Evolutionary conservation across 2,329 filamentous ascomycete genomes (phyloP).

Genomic region (Laburnicola sp.): DNA sequence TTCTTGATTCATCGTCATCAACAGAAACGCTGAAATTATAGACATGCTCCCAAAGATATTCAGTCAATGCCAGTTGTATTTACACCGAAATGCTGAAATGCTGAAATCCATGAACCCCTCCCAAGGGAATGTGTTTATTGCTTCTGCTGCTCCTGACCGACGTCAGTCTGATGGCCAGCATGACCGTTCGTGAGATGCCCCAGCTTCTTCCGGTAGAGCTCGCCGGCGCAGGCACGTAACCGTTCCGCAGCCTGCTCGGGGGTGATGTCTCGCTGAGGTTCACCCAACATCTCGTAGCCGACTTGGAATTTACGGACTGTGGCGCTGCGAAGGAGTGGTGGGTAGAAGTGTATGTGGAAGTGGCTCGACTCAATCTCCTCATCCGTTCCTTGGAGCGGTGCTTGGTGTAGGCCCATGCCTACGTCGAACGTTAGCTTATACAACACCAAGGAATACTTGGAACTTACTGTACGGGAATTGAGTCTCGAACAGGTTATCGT

Average conservation of each 20-base stretch:
- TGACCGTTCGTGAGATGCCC: constrained; percentile 12
- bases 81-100: constrained; percentile 3
- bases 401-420: constrained; percentile 94
- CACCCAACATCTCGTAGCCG: constrained; percentile 93
- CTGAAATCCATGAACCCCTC: neutral
- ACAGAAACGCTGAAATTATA: too few species aligned
- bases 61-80: constrained; percentile 5
- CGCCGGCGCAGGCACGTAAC: constrained; percentile 74
- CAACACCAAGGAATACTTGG: too few species aligned
- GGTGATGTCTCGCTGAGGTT: constrained; percentile 97
- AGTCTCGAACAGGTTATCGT: constrained; percentile 97
- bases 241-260: constrained; percentile 88
- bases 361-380: constrained; percentile 88
- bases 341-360: constrained; percentile 98
- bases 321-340: constrained; percentile 85
- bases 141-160: constrained; percentile 8
- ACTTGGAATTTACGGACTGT: constrained; percentile 96
- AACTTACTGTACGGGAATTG: constrained; percentile 87
- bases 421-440: constrained; percentile 11
- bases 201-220: constrained; percentile 74
- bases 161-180: constrained; percentile 6
- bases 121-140: constrained; percentile 1
- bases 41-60: too few species aligned
- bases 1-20: too few species aligned
- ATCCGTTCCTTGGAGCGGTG: constrained; percentile 76